Conservation (phyloP, 768 basidiomycete genomes). For the Tephrocybe sp. region DNA sequence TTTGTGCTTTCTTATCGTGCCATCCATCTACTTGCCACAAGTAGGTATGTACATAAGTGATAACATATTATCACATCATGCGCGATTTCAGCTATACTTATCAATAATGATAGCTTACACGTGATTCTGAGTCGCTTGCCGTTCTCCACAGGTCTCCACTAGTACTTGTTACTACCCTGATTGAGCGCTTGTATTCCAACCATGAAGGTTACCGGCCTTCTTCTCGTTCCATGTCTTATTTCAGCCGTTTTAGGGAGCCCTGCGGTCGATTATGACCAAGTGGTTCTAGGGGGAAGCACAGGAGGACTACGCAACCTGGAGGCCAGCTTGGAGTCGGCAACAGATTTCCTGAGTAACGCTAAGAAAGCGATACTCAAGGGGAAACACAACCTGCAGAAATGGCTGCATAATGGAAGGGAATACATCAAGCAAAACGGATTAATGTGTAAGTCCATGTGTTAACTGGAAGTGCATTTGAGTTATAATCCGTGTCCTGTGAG, state of each 20-base stretch:
- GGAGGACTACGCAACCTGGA: neutral
- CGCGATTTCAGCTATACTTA: too few relatives aligned
- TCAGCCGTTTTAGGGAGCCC: conserved; percentile 11
- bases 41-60: too few relatives aligned
- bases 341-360: conserved; percentile 39
- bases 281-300: conserved; percentile 35
- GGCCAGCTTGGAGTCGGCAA: conserved; percentile 17
- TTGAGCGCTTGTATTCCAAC: neutral
- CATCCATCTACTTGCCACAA: too few relatives aligned
- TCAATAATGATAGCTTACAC: too few relatives aligned
- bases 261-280: conserved; percentile 33
- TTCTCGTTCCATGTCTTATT: conserved; percentile 13
- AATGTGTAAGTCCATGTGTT: conserved; percentile 51
- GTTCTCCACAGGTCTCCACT: too few relatives aligned
- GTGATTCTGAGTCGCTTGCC: too few relatives aligned
- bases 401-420: conserved; percentile 61
- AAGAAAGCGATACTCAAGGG: conserved; percentile 43
- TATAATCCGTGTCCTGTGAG: too few relatives aligned
- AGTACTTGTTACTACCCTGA: too few relatives aligned
- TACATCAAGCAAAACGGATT: conserved; percentile 73
- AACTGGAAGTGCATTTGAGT: too few relatives aligned
- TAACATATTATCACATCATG: too few relatives aligned
- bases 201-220: conserved; percentile 17
- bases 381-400: conserved; percentile 55
- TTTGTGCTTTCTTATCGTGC: too few relatives aligned